Conservation (phyloP, 2,329 filamentous ascomycete species). For the Didymella sp. region DNA sequence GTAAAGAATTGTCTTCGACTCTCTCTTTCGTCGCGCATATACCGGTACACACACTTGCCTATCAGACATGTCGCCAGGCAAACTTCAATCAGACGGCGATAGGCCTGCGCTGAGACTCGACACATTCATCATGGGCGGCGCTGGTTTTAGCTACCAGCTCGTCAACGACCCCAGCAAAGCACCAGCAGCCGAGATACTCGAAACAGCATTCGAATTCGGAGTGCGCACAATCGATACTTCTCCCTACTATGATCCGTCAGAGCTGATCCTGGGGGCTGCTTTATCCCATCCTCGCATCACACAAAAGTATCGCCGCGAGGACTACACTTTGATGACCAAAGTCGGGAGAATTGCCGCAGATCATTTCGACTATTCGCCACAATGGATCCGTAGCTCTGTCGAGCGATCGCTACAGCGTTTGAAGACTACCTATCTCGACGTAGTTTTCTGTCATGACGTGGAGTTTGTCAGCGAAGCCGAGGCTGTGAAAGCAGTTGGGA, state of each 20-base stretch:
- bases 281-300: slow-evolving; percentile 2
- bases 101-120: not conserved
- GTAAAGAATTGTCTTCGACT: not conserved
- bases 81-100: not conserved
- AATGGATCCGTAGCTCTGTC: slow-evolving; percentile 4
- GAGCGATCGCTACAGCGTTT: not conserved
- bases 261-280: slow-evolving; percentile 1
- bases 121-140: slow-evolving; percentile 6
- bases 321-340: slow-evolving; percentile 8
- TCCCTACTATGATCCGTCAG: slow-evolving; percentile 8
- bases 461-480: slow-evolving; percentile 3
- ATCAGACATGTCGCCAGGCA: not conserved
- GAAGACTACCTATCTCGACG: slow-evolving; percentile 2
- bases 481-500: not conserved
- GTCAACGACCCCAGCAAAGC: slow-evolving; percentile 3
- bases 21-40: not conserved
- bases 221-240: slow-evolving; percentile 8
- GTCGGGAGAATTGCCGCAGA: slow-evolving; percentile 4
- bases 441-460: slow-evolving; percentile 6
- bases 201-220: slow-evolving; percentile 1
- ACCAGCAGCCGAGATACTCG: slow-evolving; percentile 1
- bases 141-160: slow-evolving; percentile 5
- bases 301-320: slow-evolving; percentile 1
- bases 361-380: slow-evolving; percentile 3
- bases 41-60: not conserved